phyloP scores from a whole-genome alignment of 306 rosid genomes.

The Oxytropis ochrocephala region DNA sequence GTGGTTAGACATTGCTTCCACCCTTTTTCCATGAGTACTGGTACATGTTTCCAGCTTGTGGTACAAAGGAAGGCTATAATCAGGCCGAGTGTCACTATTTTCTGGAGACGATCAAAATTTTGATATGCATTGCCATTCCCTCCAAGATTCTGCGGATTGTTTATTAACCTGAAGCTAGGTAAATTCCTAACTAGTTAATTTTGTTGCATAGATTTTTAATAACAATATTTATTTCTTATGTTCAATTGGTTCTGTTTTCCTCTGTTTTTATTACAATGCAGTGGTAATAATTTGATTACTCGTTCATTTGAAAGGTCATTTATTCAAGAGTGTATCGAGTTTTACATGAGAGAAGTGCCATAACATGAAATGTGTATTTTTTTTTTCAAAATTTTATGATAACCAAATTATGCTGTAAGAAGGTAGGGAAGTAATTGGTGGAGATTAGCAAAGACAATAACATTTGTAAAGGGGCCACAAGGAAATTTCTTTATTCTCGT shows the following conservation, averaged over 20 bases:
- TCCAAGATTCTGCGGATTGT: slow-evolving; percentile 11
- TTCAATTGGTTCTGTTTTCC: neutral
- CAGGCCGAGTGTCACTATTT: slow-evolving; percentile 7
- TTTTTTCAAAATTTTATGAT: neutral
- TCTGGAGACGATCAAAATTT: neutral
- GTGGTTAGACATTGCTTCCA: slow-evolving; percentile 2
- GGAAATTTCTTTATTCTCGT: neutral
- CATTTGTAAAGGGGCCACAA: neutral
- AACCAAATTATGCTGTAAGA: neutral
- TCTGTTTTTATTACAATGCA: neutral
- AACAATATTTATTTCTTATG: neutral
- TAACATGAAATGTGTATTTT: neutral
- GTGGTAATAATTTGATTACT: neutral
- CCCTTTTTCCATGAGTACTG: neutral
- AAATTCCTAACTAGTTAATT: neutral
- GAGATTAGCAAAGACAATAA: neutral
- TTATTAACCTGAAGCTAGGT: slow-evolving; percentile 6
- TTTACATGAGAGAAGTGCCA: neutral
- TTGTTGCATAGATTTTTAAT: neutral
- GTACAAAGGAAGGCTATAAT: slow-evolving; percentile 9
- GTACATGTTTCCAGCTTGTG: slow-evolving; percentile 1
- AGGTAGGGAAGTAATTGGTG: neutral
- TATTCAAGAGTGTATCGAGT: neutral
- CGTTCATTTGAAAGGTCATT: neutral
- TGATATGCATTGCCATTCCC: neutral